Base-by-base conservation (phyloP, 2,329 filamentous ascomycete species). In the Nectriaceae sp. region DNA sequence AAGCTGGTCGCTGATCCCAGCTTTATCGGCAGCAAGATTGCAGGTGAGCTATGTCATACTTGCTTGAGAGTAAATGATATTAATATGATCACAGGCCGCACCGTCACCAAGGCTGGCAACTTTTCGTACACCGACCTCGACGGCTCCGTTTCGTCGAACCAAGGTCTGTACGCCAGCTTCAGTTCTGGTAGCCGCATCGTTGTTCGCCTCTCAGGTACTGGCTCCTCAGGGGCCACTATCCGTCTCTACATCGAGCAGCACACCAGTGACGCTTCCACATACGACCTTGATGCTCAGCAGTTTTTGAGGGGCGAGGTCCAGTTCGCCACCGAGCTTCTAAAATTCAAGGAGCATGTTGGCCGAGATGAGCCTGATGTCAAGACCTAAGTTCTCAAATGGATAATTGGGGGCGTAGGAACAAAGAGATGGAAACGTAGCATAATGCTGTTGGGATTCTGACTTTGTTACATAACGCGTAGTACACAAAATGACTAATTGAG, bases 61-160 rank as follows among this genome's bases (percentile, higher is more conserved):
- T 20, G 13, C 26, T 40, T 18, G 4, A n/a, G 22, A 11, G 21
- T 11, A 13, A 15, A 3, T 31, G 44, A 33, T 22, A 62, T 66
- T 45, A 69, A 59, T 40, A 33, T n/a, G 19, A 29, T 43, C 2
- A 24, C 46, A 83, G 81, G 79, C 56, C 89, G 88, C 69, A 96
- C 90, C 65, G 90, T 97, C 37, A 77, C 84, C 42, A 89, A 95
- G 63, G 93, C 92, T 5, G 94, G 92, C 58, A 92, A 99, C 80
- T 99, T 99, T 73, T 90, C 90, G 24, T 99, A 99, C 82, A 97
- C 90, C 8, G 94, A 99, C 67, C 85, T 99, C n/a, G 94, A 99
- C 65, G 94, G 93, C 53, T 96, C 90, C 57, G 90, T 97, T 46
- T 88, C 90, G 65, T 90, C 91, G 69, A 95, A 97, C 78, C 94